These are phyloP conservation scores for Nitzschia palea DNA, from an alignment of 108 stramenopile genomes.

Conservation along the genomic window DNA sequence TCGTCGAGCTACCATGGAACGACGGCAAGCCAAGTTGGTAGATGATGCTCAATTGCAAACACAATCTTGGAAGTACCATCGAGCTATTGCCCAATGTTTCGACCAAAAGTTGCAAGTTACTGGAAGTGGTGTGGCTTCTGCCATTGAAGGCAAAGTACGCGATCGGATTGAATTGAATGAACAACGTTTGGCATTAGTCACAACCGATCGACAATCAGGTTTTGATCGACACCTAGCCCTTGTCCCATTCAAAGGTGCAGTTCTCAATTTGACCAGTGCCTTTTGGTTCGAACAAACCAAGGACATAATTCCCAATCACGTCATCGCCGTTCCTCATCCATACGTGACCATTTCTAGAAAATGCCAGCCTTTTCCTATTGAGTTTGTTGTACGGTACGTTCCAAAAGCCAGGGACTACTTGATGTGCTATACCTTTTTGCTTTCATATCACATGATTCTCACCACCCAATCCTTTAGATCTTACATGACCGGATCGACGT, in stretches of 20 bases:
- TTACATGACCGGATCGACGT: conserved; percentile 95
- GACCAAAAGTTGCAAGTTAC: conserved; percentile 48
- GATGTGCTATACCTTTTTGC: too few species aligned
- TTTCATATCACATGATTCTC: too few species aligned
- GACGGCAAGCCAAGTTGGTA: conserved; percentile 40
- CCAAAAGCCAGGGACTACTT: neutral
- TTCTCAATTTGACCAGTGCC: conserved; percentile 90
- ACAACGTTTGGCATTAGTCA: conserved; percentile 82
- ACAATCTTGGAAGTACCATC: conserved; percentile 33
- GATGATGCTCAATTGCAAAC: conserved; percentile 49
- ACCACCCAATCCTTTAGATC: conserved; percentile 47
- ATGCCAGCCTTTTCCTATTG: conserved; percentile 96
- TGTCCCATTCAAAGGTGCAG: conserved; percentile 97
- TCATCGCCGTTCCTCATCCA: conserved; percentile 88
- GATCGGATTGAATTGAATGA: conserved; percentile 68
- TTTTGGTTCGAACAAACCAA: conserved; percentile 95
- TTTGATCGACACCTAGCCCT: conserved; percentile 95
- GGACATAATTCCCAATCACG: conserved; percentile 93
- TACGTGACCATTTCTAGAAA: conserved; percentile 91
- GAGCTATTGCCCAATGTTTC: conserved; percentile 38
- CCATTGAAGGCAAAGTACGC: conserved; percentile 73
- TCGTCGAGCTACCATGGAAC: conserved; percentile 15
- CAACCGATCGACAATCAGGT: conserved; percentile 97
- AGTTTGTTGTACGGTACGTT: conserved; percentile 93
- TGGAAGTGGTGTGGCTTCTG: conserved; percentile 23